phyloP scores from a whole-genome alignment of 2,329 filamentous ascomycete genomes.

The Cercospora sesami region DNA sequence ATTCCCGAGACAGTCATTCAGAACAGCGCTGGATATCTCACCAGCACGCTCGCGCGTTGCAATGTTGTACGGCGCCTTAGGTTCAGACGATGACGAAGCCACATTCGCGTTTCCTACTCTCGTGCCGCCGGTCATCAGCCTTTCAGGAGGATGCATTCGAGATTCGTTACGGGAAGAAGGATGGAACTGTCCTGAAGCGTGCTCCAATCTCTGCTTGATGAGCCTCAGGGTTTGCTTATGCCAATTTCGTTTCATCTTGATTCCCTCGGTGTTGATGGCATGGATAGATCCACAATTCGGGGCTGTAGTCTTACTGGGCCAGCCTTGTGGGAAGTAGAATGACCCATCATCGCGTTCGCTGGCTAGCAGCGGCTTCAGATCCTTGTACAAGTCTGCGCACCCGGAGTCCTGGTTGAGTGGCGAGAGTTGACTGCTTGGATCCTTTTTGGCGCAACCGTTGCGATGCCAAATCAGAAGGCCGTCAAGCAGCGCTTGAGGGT shows the following conservation, averaged over 20 bases:
- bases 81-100: too few species aligned
- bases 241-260: neutral
- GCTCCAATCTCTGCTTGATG: neutral
- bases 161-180: neutral
- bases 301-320: neutral
- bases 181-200: neutral
- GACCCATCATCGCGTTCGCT: neutral
- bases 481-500: neutral
- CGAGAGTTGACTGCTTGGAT: neutral
- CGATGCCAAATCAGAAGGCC: neutral
- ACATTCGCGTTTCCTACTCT: neutral
- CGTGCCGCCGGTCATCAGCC: neutral
- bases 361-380: neutral
- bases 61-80: too few species aligned
- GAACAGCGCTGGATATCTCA: too few species aligned
- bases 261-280: neutral
- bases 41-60: too few species aligned
- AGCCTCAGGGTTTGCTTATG: neutral
- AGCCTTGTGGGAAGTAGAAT: neutral
- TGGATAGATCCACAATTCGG: neutral
- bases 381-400: neutral
- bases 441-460: neutral
- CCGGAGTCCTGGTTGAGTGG: neutral
- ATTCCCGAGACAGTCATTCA: too few species aligned
- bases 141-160: neutral